Conservation (phyloP, 2,329 filamentous ascomycete species). For the Fusarium acutatum region DNA sequence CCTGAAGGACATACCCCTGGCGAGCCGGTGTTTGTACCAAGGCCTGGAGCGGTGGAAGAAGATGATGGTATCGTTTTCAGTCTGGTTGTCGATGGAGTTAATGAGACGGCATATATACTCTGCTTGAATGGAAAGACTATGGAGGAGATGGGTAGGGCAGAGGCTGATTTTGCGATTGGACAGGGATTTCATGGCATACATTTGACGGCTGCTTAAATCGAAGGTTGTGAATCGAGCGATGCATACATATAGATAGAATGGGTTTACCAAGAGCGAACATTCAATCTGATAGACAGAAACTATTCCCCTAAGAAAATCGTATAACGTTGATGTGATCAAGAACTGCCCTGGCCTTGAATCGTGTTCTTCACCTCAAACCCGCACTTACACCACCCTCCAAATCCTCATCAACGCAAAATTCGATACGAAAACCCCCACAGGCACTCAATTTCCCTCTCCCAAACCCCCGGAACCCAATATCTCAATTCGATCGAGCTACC, state of each 20-base stretch:
- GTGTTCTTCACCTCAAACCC: neutral
- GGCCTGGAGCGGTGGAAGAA: conserved; percentile 56
- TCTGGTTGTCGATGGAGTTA: conserved; percentile 70
- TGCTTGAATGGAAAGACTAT: conserved; percentile 71
- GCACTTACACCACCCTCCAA: neutral
- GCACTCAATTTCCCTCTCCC: neutral
- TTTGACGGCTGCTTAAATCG: conserved; percentile 23
- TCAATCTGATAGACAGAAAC: neutral
- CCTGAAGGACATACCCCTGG: conserved; percentile 70
- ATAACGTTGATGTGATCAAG: rapidly evolving
- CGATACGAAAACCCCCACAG: conserved; percentile 13
- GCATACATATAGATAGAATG: neutral
- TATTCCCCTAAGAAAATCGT: neutral
- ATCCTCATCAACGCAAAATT: neutral
- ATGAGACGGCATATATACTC: conserved; percentile 69
- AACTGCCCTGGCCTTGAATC: neutral
- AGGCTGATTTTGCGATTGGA: conserved; percentile 66
- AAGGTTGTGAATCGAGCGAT: neutral
- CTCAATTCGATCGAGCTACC: conserved; percentile 21
- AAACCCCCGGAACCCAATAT: neutral
- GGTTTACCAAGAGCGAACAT: neutral
- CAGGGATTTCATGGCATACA: conserved; percentile 74
- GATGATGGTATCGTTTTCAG: conserved; percentile 71
- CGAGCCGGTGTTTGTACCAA: conserved; percentile 72
- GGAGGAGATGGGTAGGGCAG: conserved; percentile 70